Conservation (phyloP, 2,329 filamentous ascomycete genomes). For the Sphaerulina vaccinii region DNA sequence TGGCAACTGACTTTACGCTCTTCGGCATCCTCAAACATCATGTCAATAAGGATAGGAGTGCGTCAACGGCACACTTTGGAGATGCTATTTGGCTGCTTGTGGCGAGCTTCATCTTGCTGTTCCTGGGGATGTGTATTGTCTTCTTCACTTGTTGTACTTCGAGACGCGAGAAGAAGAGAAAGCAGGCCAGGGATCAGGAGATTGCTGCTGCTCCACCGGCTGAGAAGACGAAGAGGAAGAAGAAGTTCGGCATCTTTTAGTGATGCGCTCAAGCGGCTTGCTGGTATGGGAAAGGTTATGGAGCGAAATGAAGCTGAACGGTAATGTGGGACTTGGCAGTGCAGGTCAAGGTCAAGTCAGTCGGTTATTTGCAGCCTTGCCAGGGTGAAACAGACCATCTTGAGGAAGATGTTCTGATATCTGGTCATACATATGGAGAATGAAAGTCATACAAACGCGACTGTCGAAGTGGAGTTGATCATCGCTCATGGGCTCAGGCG, state of each 20-base stretch:
- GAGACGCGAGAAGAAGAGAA: conserved; percentile 27
- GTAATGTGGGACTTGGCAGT: too few relatives aligned
- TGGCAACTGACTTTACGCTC: conserved; percentile 58
- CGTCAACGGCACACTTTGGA: conserved; percentile 51
- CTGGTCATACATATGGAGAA: too few relatives aligned
- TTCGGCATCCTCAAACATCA: conserved; percentile 56
- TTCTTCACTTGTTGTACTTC: conserved; percentile 50
- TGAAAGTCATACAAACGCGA: too few relatives aligned
- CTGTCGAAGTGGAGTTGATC: too few relatives aligned
- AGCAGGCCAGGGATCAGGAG: conserved; percentile 3
- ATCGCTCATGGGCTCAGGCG: too few relatives aligned
- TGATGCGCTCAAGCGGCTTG: too few relatives aligned
- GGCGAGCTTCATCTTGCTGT: conserved; percentile 54
- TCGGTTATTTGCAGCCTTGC: too few relatives aligned
- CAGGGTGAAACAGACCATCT: too few relatives aligned
- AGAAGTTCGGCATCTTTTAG: conserved; percentile 1
- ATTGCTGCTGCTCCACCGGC: conserved; percentile 2
- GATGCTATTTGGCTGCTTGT: conserved; percentile 60
- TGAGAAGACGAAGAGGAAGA: neutral
- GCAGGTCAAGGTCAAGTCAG: too few relatives aligned
- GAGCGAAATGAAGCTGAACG: too few relatives aligned
- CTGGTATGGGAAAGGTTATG: too few relatives aligned
- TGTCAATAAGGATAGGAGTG: conserved; percentile 49
- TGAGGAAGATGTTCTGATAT: too few relatives aligned
- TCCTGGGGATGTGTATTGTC: conserved; percentile 58